Evolutionary conservation across 352 stramenopile genomes (phyloP).

Genomic region (Ophiocytium majus): DNA sequence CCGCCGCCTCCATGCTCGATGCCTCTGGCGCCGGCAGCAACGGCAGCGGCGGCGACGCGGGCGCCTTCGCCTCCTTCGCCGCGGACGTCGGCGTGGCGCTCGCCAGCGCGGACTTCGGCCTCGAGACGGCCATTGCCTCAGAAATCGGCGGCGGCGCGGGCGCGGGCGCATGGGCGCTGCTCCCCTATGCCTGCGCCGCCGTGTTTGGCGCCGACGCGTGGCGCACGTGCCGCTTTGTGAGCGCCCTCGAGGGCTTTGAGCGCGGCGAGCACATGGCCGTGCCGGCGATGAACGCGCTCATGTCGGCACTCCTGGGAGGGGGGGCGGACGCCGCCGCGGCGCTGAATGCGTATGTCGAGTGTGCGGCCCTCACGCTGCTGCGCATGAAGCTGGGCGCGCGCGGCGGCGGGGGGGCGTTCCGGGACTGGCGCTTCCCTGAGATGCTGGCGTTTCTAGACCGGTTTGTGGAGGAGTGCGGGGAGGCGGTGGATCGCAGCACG

Average conservation of each 20-base stretch:
- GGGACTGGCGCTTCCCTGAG: slow-evolving; percentile 10
- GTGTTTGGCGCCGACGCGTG: slow-evolving; percentile 8
- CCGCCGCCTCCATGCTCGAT: slow-evolving; percentile 17
- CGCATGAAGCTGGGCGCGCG: slow-evolving; percentile 3
- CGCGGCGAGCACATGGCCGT: background rate
- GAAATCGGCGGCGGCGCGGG: background rate
- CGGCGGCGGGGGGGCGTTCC: background rate
- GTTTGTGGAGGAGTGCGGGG: slow-evolving; percentile 8
- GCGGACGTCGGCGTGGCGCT: background rate
- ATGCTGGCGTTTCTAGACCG: slow-evolving; percentile 16
- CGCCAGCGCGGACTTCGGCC: background rate
- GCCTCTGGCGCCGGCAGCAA: background rate
- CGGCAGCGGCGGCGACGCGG: background rate
- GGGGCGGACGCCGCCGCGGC: background rate
- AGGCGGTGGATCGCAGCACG: background rate
- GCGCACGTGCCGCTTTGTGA: background rate
- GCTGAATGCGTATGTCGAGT: background rate
- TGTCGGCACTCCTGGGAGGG: background rate
- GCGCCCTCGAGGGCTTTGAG: slow-evolving; percentile 11
- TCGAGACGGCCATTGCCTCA: background rate
- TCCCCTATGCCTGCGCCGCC: slow-evolving; percentile 10
- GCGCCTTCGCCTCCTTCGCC: slow-evolving; percentile 12
- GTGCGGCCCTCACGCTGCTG: slow-evolving; percentile 3
- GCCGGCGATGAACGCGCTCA: background rate
- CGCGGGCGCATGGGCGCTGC: background rate